Percentiles rank a stretch among this genome's conserved stretches.
Conservation (phyloP, 148 eudicot genomes). For the Amaranthus hypochondriacus region DNA sequence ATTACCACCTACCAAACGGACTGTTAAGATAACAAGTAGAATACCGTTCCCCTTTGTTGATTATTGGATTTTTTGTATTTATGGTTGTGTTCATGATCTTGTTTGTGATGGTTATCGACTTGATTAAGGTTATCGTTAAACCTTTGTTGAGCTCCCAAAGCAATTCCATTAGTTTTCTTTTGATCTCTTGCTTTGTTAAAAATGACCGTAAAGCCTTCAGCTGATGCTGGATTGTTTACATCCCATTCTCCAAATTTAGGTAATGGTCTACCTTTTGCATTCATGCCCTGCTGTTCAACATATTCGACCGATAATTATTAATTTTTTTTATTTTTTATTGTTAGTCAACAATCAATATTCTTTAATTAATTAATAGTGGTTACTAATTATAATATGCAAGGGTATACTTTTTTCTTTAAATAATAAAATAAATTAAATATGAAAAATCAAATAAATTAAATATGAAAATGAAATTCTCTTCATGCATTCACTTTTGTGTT, state of each 20-base stretch:
- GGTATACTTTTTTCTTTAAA: too few species aligned
- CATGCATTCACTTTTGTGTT: too few species aligned
- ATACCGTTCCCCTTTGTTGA: slow-evolving; percentile 8
- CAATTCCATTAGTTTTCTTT: slow-evolving; percentile 38
- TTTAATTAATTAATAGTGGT: too few species aligned
- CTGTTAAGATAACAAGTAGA: not conserved
- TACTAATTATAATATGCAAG: too few species aligned
- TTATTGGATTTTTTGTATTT: not conserved
- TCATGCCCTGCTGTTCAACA: slow-evolving; percentile 17
- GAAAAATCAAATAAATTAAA: too few species aligned
- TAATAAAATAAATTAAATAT: too few species aligned
- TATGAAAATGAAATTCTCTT: too few species aligned
- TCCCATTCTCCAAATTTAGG: slow-evolving; percentile 56
- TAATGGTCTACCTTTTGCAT: slow-evolving; percentile 35
- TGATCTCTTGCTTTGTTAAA: slow-evolving; percentile 47
- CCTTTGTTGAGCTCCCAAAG: slow-evolving; percentile 2
- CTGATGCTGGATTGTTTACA: slow-evolving; percentile 39
- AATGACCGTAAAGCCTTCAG: slow-evolving; percentile 39
- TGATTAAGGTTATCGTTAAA: slow-evolving; percentile 6
- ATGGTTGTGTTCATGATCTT: slow-evolving; percentile 11
- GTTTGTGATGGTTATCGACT: slow-evolving; percentile 4
- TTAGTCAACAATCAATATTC: too few species aligned
- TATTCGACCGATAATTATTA: too few species aligned
- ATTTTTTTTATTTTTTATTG: too few species aligned
- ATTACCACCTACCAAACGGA: too few species aligned